Evolutionary conservation across 441 rosid species (phyloP).

Genomic region (Adansonia grandidieri): DNA sequence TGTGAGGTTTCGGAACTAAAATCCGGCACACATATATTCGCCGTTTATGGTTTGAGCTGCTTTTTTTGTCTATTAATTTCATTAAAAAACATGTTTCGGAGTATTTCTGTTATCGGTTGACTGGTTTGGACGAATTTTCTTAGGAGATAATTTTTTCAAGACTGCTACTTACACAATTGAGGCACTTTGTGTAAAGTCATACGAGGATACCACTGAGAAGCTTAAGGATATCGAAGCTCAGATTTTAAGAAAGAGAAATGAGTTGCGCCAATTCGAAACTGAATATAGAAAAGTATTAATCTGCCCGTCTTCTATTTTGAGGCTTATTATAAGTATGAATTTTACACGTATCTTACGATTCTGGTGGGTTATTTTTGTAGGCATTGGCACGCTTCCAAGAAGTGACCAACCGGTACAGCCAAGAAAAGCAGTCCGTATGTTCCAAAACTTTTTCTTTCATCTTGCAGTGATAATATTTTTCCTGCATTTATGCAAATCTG

Average conservation of each 20-base stretch:
- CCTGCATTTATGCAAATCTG: neutral
- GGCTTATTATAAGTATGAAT: neutral
- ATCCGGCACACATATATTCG: slow-evolving; percentile 96
- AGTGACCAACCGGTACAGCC: slow-evolving; percentile 83
- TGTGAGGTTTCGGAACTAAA: slow-evolving; percentile 92
- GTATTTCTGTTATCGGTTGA: slow-evolving; percentile 20
- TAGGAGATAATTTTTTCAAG: slow-evolving; percentile 97
- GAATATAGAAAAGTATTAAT: slow-evolving; percentile 80
- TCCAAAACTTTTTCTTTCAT: slow-evolving; percentile 21
- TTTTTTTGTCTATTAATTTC: slow-evolving; percentile 18
- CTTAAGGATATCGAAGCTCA: slow-evolving; percentile 88
- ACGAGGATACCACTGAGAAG: slow-evolving; percentile 74
- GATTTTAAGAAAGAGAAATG: slow-evolving; percentile 84
- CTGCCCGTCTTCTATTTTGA: neutral
- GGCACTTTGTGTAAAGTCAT: slow-evolving; percentile 84
- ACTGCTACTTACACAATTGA: slow-evolving; percentile 88
- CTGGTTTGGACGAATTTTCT: slow-evolving; percentile 33
- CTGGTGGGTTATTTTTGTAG: slow-evolving; percentile 44
- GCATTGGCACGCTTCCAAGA: slow-evolving; percentile 94
- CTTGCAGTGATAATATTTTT: neutral
- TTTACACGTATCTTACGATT: slow-evolving; percentile 16
- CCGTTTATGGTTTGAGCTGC: slow-evolving; percentile 80
- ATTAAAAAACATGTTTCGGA: slow-evolving; percentile 6
- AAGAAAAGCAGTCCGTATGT: slow-evolving; percentile 89
- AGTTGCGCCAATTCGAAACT: slow-evolving; percentile 86